Evolutionary conservation across 139 green algal species (phyloP).

Genomic region (Chlamydomonas sp.): DNA sequence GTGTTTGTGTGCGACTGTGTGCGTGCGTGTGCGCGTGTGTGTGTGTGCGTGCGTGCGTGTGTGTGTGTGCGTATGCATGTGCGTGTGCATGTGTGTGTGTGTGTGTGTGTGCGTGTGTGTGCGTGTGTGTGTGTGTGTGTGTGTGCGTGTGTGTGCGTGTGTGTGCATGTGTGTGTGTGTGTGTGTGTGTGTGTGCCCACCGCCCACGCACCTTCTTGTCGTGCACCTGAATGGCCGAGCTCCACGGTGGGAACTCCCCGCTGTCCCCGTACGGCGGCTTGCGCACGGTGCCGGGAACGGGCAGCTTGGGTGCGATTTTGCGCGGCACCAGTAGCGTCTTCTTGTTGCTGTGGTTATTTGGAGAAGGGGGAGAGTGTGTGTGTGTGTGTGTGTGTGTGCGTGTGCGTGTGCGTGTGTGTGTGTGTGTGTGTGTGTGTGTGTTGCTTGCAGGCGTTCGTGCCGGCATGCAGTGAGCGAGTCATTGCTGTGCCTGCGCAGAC

Average conservation of each 20-base stretch:
- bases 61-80: not conserved
- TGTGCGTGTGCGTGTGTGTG: conserved; percentile 17
- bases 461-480: no score
- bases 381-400: conserved; percentile 8
- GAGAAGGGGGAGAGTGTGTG: no score
- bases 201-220: conserved; percentile 40
- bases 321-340: conserved; percentile 25
- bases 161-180: not conserved
- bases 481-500: no score
- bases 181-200: not conserved
- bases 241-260: conserved; percentile 53
- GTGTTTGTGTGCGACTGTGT: not conserved
- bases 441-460: conserved; percentile 1
- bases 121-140: not conserved
- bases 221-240: conserved; percentile 53
- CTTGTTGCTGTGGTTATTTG: conserved; percentile 16
- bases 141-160: not conserved
- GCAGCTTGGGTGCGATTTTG: conserved; percentile 30
- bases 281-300: conserved; percentile 62
- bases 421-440: conserved; percentile 11
- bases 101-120: not conserved
- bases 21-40: not conserved
- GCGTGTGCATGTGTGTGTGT: conserved; percentile 11
- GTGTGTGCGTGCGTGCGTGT: not conserved
- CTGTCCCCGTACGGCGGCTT: conserved; percentile 67